Conservation (phyloP, 345 rosid species). For the Dovyalis caffra region DNA sequence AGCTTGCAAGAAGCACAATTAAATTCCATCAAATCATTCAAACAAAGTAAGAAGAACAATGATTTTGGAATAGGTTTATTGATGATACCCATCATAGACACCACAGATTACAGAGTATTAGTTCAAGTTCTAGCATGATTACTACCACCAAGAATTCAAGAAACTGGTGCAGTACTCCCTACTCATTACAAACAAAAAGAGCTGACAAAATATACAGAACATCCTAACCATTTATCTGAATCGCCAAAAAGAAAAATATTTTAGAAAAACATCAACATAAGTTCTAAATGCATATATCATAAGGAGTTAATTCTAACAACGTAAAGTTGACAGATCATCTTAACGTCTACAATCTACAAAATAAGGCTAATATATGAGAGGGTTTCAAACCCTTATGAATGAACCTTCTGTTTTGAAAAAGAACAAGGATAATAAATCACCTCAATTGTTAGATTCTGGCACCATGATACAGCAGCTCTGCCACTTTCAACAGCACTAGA, state of each 20-base stretch:
- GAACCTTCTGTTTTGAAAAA: slow-evolving; percentile 7
- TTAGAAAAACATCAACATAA: background rate
- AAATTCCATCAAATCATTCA: slow-evolving; percentile 9
- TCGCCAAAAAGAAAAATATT: background rate
- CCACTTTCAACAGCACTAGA: slow-evolving; percentile 29
- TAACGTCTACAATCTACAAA: background rate
- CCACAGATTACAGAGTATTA: background rate
- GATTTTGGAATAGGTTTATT: slow-evolving; percentile 1
- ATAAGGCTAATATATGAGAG: background rate
- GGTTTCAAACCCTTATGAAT: background rate
- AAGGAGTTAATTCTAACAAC: background rate
- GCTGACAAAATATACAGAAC: background rate
- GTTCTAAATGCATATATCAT: background rate
- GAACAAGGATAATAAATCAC: slow-evolving; percentile 38
- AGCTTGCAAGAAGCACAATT: slow-evolving; percentile 6
- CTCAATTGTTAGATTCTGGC: slow-evolving; percentile 78
- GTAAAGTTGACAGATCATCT: slow-evolving; percentile 4
- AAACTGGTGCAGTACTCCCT: background rate
- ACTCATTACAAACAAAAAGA: background rate
- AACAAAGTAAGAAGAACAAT: slow-evolving; percentile 1
- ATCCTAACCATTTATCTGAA: background rate
- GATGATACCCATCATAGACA: slow-evolving; percentile 1
- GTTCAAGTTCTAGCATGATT: background rate
- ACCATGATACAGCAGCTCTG: slow-evolving; percentile 65
- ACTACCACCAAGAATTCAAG: background rate